Evolutionary conservation across 83 land plant genomes (phyloP).

Genomic region (Picea mariana): DNA sequence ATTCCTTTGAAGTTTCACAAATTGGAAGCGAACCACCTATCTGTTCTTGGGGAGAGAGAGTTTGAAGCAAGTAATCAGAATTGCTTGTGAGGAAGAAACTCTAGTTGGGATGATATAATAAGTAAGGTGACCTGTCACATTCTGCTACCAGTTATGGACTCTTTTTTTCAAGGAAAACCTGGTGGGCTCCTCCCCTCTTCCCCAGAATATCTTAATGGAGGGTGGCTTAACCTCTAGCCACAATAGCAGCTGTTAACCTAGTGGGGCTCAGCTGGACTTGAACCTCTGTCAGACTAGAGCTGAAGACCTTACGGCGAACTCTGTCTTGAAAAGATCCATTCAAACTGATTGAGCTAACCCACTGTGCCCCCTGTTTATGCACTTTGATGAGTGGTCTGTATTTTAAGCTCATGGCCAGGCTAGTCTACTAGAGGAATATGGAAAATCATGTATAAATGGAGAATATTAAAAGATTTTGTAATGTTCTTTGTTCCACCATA

Average conservation of each 20-base stretch:
- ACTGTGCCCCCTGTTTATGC: neutral
- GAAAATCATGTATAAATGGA: neutral
- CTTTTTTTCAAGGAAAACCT: too few species aligned
- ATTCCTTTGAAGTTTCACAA: neutral
- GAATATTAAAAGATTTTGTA: too few species aligned
- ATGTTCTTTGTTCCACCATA: too few species aligned
- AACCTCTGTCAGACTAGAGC: too few species aligned
- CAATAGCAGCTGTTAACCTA: too few species aligned
- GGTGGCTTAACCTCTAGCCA: too few species aligned
- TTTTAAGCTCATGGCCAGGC: neutral
- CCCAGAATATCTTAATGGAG: too few species aligned
- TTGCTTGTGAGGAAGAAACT: constrained; percentile 1
- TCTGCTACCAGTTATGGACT: neutral
- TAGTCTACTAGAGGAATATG: neutral
- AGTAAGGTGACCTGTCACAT: neutral
- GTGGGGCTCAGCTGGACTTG: too few species aligned
- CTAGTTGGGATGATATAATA: neutral
- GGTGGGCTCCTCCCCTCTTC: too few species aligned
- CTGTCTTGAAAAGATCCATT: too few species aligned
- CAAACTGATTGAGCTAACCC: neutral
- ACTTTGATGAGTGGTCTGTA: neutral
- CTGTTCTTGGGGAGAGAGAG: neutral
- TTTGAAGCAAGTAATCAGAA: neutral
- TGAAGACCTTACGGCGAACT: too few species aligned
- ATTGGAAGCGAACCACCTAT: neutral